Evolutionary conservation across 2,329 filamentous ascomycete species (phyloP), one percentile per base, ranked within the genome.

Genomic region (Aspergillus tubingensis): DNA sequence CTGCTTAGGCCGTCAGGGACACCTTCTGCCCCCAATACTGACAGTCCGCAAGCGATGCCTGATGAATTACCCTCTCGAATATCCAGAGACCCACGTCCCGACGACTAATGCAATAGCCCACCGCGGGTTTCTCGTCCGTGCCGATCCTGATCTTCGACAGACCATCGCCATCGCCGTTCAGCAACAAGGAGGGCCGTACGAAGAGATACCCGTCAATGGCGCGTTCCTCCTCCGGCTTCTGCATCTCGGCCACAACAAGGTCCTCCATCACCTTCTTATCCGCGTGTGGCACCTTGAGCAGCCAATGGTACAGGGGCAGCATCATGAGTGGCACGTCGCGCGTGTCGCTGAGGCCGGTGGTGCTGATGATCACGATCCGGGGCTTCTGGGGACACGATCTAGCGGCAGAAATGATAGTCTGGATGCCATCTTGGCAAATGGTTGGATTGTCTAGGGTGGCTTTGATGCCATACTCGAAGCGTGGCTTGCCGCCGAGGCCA

Each of bases 401-500:
- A 57, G 65, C 58, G 5, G 60, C 74, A 19, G 39, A 51, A 1
- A 76, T 54, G 2, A 78, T 61, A 8, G 70, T 68, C 7, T 62
- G 60, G 2, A 74, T 66, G 1, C 68, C 72, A 7, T 73, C 69
- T 49, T 72, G 67, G 59, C 76, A 78, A 61, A 76, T 67, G 3
- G 68, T 64, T 4, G 72, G 72, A 58, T 77, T 72, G 19, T 76
- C 74, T 27, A 77, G 65, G 3, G 58, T 68, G 27, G 71, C 61
- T 19, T 68, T 62, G 2, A 71, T 63, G 50, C 73, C 60, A n/a
- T 67, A 69, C 3, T 60, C 60, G 10, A 76, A 65, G 43, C 57
- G 52, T 0, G 73, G 72, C 15, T 68, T 65, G 23, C 70, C 71
- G 58, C 83, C 83, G 36, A 86, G 76, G 15, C 82, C 83, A 30